Conservation (phyloP, 83 land plant genomes). For the Larix sibirica region DNA sequence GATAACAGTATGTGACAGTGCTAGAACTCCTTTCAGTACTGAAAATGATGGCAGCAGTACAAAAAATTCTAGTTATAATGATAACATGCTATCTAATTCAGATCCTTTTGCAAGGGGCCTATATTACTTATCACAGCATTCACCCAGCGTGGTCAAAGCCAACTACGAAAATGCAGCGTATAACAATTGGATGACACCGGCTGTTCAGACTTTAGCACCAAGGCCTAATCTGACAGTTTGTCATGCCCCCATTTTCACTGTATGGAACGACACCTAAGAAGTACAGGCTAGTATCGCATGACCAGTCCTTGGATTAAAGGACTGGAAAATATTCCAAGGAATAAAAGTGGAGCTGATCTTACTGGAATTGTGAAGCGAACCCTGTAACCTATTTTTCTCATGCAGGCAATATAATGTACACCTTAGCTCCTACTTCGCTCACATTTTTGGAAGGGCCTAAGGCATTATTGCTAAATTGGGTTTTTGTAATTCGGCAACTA, state of each 20-base stretch:
- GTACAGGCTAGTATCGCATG: not conserved
- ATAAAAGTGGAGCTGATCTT: not conserved
- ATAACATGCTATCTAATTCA: constrained; percentile 8
- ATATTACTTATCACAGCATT: constrained; percentile 10
- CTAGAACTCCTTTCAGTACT: not conserved
- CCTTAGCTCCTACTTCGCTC: constrained; percentile 14
- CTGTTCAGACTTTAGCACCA: constrained; percentile 13
- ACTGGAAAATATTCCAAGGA: not conserved
- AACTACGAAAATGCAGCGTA: constrained; percentile 6
- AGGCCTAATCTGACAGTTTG: constrained; percentile 12
- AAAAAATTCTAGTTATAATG: not conserved
- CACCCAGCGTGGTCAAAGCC: not conserved
- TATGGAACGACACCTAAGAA: constrained; percentile 3
- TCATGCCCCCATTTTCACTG: constrained; percentile 14
- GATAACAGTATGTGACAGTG: constrained; percentile 1
- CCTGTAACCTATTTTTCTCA: not conserved
- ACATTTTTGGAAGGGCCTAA: constrained; percentile 11
- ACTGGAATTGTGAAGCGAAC: not conserved
- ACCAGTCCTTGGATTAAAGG: not conserved
- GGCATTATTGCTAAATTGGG: not conserved
- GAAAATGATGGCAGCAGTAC: not conserved
- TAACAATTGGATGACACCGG: constrained; percentile 14
- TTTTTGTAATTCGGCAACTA: not conserved
- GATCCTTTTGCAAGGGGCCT: constrained; percentile 13
- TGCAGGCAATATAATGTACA: not conserved